Evolutionary conservation across 768 basidiomycete genomes (phyloP), one percentile per base, ranked within the genome.

Genomic region (Mycena alexandri): DNA sequence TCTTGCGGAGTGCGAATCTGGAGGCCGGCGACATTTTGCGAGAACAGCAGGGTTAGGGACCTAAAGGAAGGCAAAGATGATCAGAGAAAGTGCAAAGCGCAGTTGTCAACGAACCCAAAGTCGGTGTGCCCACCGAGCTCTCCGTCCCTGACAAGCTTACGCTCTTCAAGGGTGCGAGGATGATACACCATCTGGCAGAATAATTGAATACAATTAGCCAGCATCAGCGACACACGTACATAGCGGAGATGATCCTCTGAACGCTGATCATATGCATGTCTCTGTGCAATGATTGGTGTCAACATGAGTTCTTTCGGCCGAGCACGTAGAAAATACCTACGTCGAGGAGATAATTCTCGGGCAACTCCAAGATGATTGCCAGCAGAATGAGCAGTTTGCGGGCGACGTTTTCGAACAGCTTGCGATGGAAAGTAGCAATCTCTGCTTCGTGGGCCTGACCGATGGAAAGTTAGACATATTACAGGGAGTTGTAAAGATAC

Each of bases 121-220:
- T 65, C 63, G 9, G 82, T 84, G 67, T 85, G 85, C 8, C 85
- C 85, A 55, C 82, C 79, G 19, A 79, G 73, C 80, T 82, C 86
- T 25, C 83, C 79, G 25, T 82, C 80, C n/a, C 80, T 78, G 0
- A 81, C 78, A 61, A 78, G 79, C 33, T 68, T 69, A 43, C 83
- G 83, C 19, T 85, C 83, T 54, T 83, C 82, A 11, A 72, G 71
- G 2, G 78, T 73, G 36, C 83, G 80, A 14, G 83, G 82, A 59
- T 79, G 76, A 65, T 81, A 81, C 42, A 79, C 74, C 76, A 79
- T 79, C 78, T 75, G 55, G 14, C 13, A 44, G 43, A 48, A 43
- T 57, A 47, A 51, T 19, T 38, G 24, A 70, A 60, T 3, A 33
- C 21, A 3, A 53, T 46, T 34, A 13, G 42, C 21, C 21, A 29